These are phyloP conservation scores for Exserohilum turcica DNA, from an alignment of 2,329 filamentous ascomycete genomes.

Conservation along the genomic window DNA sequence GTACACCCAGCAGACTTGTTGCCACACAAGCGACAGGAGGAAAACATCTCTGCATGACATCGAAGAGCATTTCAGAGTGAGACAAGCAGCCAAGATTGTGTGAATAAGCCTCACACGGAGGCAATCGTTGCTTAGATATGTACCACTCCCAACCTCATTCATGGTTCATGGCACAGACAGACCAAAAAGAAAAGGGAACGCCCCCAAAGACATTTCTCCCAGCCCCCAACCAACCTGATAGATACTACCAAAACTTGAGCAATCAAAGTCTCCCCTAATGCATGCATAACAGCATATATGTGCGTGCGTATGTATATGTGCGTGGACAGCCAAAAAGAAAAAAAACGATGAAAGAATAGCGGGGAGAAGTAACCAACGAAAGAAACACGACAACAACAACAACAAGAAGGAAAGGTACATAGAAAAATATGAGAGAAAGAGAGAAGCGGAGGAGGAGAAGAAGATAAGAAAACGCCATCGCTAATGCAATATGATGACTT, in stretches of 20 bases:
- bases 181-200: not conserved
- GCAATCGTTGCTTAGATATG: conserved; percentile 4
- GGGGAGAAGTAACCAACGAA: not conserved
- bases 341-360: no score
- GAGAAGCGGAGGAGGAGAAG: no score
- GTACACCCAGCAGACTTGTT: not conserved
- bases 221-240: no score
- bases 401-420: not conserved
- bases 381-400: not conserved
- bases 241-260: no score
- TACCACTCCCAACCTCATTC: not conserved
- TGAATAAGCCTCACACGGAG: not conserved
- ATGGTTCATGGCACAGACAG: not conserved
- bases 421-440: no score
- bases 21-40: not conserved
- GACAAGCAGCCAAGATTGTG: not conserved
- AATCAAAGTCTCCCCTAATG: no score
- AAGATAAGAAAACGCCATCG: conserved; percentile 30
- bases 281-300: no score
- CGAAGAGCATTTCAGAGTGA: not conserved
- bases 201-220: not conserved
- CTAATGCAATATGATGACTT: conserved; percentile 33
- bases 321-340: no score
- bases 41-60: not conserved
- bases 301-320: no score